Base-by-base conservation (phyloP, 2,329 filamentous ascomycete species). In the Myotisia sp. region DNA sequence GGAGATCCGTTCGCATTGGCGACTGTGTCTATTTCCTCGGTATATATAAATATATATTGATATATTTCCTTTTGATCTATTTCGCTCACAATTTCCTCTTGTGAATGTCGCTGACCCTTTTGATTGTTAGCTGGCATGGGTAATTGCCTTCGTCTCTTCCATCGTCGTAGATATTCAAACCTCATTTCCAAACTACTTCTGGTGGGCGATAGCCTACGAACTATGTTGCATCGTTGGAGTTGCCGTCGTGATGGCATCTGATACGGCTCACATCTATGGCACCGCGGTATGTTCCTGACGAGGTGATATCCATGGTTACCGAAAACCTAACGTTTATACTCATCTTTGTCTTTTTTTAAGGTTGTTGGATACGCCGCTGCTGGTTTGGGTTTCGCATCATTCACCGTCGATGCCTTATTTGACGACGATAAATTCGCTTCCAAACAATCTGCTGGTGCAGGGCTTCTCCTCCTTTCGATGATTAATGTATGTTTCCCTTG, bases 1-100 rank as follows among this genome's bases (percentile, higher is more conserved):
- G 90, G 90, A 49, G 87, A 98, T 62, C 90, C 90, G 4, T 95
- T 98, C 60, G 86, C 87, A 40, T 71, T 98, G 40, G 85, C 86
- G 36, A 95, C 90, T 22, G 74, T 92, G 44, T 94, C 87, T 38
- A 94, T 95, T 57, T 74, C 80, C 43, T 68, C 82, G 53, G 87
- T 94, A 74, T 59, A 84, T 71, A 20, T 26, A 30, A 34, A 19
- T 20, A 26, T 33, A 12, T 28, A n/a, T 12, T 29, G 9, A 28
- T 32, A n/a, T n/a, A n/a, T n/a, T n/a, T n/a, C n/a, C n/a, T n/a
- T n/a, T n/a, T n/a, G n/a, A n/a, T n/a, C n/a, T n/a, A n/a, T n/a
- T n/a, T 19, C 10, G 12, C 24, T 10, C 17, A 18, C 32, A 12
- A 20, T 21, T 22, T n/a, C 7, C 21, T 26, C n/a, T 18, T 5